These are phyloP conservation scores for Metschnikowia henanensis DNA, from an alignment of 805 yeast species.

Conservation along the genomic window DNA sequence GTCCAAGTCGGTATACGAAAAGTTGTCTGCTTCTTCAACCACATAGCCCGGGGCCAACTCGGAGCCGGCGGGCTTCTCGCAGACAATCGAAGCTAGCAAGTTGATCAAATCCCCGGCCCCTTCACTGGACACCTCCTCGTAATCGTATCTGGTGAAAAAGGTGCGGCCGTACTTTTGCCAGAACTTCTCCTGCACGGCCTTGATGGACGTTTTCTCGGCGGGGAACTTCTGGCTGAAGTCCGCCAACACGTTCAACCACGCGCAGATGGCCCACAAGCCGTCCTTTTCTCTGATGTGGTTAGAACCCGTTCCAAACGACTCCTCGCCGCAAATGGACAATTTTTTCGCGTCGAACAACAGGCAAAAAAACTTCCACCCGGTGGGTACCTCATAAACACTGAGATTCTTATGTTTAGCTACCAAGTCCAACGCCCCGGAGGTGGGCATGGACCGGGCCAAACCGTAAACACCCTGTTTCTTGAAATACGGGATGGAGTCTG, in stretches of 20 bases:
- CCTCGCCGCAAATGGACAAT: conserved; percentile 96
- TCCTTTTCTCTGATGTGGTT: conserved; percentile 97
- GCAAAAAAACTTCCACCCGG: conserved; percentile 99
- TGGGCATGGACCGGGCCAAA: conserved; percentile 96
- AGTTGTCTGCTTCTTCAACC: conserved; percentile 80
- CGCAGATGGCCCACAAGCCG: conserved; percentile 96
- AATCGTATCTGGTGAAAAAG: conserved; percentile 95
- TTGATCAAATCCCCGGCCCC: conserved; percentile 72
- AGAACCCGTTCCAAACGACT: conserved; percentile 97
- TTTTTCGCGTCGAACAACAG: conserved; percentile 91
- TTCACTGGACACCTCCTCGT: conserved; percentile 74
- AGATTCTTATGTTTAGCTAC: conserved; percentile 81
- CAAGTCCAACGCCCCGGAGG: conserved; percentile 88
- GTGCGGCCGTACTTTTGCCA: conserved; percentile 95
- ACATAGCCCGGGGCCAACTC: conserved; percentile 46
- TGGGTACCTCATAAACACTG: conserved; percentile 89
- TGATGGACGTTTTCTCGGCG: conserved; percentile 60
- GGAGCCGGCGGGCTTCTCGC: conserved; percentile 43
- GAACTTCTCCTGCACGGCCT: conserved; percentile 77
- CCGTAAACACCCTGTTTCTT: conserved; percentile 83
- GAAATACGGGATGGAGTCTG: conserved; percentile 89
- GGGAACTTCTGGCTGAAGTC: conserved; percentile 68
- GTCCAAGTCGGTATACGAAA: conserved; percentile 90
- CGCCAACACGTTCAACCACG: conserved; percentile 96
- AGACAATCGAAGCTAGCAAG: conserved; percentile 35